Conservation (phyloP, 1,284 basidiomycete genomes). For the Microbotryum intermedium region DNA sequence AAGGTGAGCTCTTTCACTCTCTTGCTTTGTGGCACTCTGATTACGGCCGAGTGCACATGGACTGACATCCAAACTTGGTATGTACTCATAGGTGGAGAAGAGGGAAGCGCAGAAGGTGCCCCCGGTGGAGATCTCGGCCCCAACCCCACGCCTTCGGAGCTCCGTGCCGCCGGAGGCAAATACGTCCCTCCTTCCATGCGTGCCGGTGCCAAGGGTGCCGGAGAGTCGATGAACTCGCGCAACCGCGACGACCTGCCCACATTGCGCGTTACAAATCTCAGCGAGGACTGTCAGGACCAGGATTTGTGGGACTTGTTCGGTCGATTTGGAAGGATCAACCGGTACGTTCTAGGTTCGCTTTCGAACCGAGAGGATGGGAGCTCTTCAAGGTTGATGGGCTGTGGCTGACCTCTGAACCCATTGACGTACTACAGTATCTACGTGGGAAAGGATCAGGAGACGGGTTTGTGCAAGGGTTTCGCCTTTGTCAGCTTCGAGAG, state of each 20-base stretch:
- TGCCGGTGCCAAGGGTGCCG: conserved; percentile 54
- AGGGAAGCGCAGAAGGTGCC: conserved; percentile 24
- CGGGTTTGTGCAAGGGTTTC: conserved; percentile 90
- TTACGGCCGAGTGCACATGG: not conserved
- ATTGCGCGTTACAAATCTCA: conserved; percentile 92
- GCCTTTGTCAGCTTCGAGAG: conserved; percentile 87
- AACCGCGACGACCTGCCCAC: conserved; percentile 88
- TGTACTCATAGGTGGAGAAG: not conserved
- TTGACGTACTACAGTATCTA: conserved; percentile 57
- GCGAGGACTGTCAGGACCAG: conserved; percentile 87
- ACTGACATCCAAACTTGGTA: too few relatives aligned
- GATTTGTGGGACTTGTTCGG: conserved; percentile 85
- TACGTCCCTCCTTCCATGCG: conserved; percentile 92
- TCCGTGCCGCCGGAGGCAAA: conserved; percentile 53
- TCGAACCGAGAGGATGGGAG: not conserved
- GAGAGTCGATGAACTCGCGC: conserved; percentile 68
- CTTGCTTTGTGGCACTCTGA: not conserved
- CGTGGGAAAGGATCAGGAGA: conserved; percentile 91
- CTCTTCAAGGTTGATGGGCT: not conserved
- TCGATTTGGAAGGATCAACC: conserved; percentile 50
- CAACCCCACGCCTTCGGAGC: conserved; percentile 36
- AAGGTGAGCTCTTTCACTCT: conserved; percentile 8
- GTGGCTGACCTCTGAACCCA: too few relatives aligned
- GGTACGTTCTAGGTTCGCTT: conserved; percentile 51
- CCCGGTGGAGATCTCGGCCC: conserved; percentile 22